Base-by-base conservation (phyloP, 345 rosid genomes). In the Eucalyptus curtisii region DNA sequence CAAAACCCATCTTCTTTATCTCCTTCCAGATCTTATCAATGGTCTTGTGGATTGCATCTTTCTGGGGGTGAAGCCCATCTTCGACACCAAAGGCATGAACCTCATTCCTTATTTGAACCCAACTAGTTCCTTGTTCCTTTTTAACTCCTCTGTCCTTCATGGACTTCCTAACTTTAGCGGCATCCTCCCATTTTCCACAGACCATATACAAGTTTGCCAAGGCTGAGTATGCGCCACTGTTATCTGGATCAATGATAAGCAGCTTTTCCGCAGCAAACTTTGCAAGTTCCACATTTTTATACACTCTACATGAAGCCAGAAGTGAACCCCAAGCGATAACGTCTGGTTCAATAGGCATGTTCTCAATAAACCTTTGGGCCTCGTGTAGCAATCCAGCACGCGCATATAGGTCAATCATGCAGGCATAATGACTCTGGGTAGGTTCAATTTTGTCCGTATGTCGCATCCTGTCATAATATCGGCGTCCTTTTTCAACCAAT, bases 171-270 rank as follows among this genome's bases (percentile, higher is more conserved):
- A 91, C 92, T 88, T 93, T 92, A 25, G 98, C 99, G 33, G 99
- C 94, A 87, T 94, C 96, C 40, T 91, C 95, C 99, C 99, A 97
- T 93, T 91, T 94, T 68, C 98, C 97, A 87, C 97, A 96, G 86
- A 97, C 95, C 71, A 97, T 93, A 91, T 95, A 96, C 79, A 95
- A 89, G 91, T 96, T 97, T 84, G 97, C 96, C 48, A 97, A 93
- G 40, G 98, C 96, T 88, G 98, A 93, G 94, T 95, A 96, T 45
- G 98, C 99, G 16, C 99, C 99, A n/a, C 99, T 93, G 86, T 97
- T 97, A 82, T 92, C 94, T 48, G 99, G 99, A 66, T 97, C 95
- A 85, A 96, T 90, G 37, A 55, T 86, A 89, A 97, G 95, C 94
- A 96, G 87, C 76, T 91, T 96, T 61, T 95, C 96, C 30, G 97